A percentile compares a stretch with the other conserved stretches of the same genome.
Conservation (phyloP, 768 basidiomycete species). For the Naganishia onofrii region DNA sequence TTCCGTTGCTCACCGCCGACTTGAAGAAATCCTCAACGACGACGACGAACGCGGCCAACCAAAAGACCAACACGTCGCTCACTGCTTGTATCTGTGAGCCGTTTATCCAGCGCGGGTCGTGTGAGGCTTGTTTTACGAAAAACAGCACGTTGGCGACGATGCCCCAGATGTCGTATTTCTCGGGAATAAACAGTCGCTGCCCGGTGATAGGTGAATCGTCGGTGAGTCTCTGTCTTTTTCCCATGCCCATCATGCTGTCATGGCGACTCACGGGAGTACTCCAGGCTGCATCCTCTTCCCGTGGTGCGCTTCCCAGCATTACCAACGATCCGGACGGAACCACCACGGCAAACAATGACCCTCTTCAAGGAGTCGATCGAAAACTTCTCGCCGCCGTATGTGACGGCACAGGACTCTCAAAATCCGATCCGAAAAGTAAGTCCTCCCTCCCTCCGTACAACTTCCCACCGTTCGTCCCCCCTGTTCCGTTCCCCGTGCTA, state of each 20-base stretch:
- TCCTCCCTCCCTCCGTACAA: background rate
- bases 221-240: too few relatives aligned
- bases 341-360: background rate
- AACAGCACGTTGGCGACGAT: background rate
- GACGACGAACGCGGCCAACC: too few relatives aligned
- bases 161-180: background rate
- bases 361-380: conserved; percentile 2
- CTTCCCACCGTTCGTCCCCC: background rate
- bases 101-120: conserved; percentile 1
- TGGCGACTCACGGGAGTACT: background rate
- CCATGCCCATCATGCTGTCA: background rate
- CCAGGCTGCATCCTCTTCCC: background rate
- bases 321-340: background rate
- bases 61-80: background rate
- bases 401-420: conserved; percentile 3
- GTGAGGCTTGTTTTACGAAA: background rate
- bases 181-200: background rate
- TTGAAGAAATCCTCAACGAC: background rate
- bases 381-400: conserved; percentile 6
- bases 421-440: background rate
- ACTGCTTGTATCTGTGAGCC: conserved; percentile 2
- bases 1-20: background rate
- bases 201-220: background rate
- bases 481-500: background rate
- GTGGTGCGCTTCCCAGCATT: background rate